These are phyloP conservation scores for Pseudogymnoascus pannorum DNA, from an alignment of 2,329 filamentous ascomycete genomes.

Conservation along the genomic window DNA sequence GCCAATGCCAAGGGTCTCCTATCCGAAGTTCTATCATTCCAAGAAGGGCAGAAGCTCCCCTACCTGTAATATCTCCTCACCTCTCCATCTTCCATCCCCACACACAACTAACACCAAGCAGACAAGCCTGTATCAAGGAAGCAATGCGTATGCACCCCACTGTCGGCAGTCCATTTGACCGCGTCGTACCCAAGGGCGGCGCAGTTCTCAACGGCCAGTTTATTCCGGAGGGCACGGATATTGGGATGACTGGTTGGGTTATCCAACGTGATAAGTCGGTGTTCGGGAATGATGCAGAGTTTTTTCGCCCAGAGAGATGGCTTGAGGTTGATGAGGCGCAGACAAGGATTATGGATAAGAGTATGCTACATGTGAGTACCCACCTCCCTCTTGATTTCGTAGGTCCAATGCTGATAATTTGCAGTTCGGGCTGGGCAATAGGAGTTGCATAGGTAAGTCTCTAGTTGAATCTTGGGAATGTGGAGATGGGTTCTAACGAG, in stretches of 20 bases:
- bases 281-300: conserved; percentile 31
- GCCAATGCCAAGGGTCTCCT: conserved; percentile 8
- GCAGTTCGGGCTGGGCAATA: not conserved
- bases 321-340: conserved; percentile 21
- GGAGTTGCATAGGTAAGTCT: not conserved
- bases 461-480: no score
- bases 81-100: not conserved
- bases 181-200: conserved; percentile 10
- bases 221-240: conserved; percentile 11
- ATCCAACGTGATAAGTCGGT: conserved; percentile 28
- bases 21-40: conserved; percentile 7
- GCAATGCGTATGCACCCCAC: conserved; percentile 11
- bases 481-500: not conserved
- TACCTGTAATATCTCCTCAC: conserved; percentile 13
- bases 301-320: conserved; percentile 39
- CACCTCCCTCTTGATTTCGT: not conserved
- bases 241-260: conserved; percentile 13
- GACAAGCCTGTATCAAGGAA: conserved; percentile 12
- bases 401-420: not conserved
- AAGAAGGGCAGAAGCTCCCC: conserved; percentile 7
- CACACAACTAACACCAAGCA: not conserved
- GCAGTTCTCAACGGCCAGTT: conserved; percentile 3
- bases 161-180: conserved; percentile 6
- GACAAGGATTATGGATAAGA: not conserved
- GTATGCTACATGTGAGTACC: not conserved